Base-by-base conservation (phyloP, 1,284 basidiomycete species). In the Tetrapyrgos nigripes region DNA sequence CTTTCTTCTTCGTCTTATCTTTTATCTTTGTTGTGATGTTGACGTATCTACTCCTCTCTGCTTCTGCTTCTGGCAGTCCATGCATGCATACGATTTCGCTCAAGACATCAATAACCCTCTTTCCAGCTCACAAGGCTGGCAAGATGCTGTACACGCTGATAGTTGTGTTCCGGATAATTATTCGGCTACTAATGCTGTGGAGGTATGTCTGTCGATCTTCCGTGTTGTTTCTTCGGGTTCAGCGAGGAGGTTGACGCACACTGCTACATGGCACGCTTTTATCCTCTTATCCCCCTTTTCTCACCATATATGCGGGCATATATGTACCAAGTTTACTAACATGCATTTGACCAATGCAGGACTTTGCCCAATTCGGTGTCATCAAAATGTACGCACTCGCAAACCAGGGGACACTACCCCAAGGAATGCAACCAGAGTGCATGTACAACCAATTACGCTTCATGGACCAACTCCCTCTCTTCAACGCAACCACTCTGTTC, bases 291-390 rank as follows among this genome's bases (percentile, higher is more conserved):
- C 19, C 24, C 28, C 21, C 21, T 26, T 35, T 48, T 24, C 28
- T 4, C 53, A 19, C 23, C 28, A 10, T 31, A 28, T 35, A 40
- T 27, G 40, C 24, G n/a, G n/a, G n/a, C n/a, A n/a, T n/a, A n/a
- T n/a, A n/a, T n/a, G n/a, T n/a, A n/a, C n/a, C n/a, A n/a, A n/a
- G n/a, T n/a, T n/a, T n/a, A n/a, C n/a, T n/a, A n/a, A n/a, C n/a
- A n/a, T n/a, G n/a, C n/a, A n/a, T n/a, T n/a, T n/a, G n/a, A n/a
- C 21, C 31, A 13, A 3, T 29, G 24, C 6, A 62, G 61, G 62
- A 58, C 29, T 61, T 61, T 44, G 62, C 62, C 1, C 62, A 63
- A 57, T n/a, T 61, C 27, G 29, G 59, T 6, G 56, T 63, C 0
- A 13, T 63, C 4, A 63, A 47, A 19, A 45, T 57, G 13, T 61